A percentile compares a stretch with the other conserved stretches of the same genome.
phyloP scores from a whole-genome alignment of 73 alveolate genomes.

The Paramecium octaurelia region DNA sequence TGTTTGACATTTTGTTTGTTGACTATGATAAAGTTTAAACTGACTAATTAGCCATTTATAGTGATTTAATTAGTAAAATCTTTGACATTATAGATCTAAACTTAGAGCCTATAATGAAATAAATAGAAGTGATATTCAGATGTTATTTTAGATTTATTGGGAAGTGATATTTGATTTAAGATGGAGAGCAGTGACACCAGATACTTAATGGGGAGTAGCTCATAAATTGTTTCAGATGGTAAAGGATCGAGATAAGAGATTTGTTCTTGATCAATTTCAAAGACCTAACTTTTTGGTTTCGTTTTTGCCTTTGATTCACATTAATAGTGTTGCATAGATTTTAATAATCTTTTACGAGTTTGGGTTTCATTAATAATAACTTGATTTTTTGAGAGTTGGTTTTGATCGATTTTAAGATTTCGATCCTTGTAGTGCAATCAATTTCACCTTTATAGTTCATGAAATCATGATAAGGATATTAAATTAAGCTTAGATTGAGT shows the following conservation, averaged over 20 bases:
- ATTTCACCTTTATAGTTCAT: constrained; percentile 20
- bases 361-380: neutral
- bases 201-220: neutral
- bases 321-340: neutral
- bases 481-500: neutral
- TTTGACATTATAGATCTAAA: neutral
- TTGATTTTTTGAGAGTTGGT: constrained; percentile 8
- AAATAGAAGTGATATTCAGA: constrained; percentile 6
- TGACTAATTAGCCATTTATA: neutral
- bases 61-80: neutral
- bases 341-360: neutral
- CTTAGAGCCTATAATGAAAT: neutral
- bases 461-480: constrained; percentile 15
- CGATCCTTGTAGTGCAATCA: constrained; percentile 30
- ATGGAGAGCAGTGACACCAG: constrained; percentile 1
- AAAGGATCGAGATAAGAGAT: neutral
- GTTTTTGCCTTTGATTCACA: neutral
- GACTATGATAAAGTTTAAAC: neutral
- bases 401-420: neutral
- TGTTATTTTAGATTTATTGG: neutral
- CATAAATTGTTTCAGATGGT: neutral
- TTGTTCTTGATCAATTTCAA: neutral
- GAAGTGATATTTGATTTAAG: neutral
- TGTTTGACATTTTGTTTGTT: neutral
- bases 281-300: neutral